Conservation (phyloP, 805 yeast genomes). For the Metschnikowia amazonensis region DNA sequence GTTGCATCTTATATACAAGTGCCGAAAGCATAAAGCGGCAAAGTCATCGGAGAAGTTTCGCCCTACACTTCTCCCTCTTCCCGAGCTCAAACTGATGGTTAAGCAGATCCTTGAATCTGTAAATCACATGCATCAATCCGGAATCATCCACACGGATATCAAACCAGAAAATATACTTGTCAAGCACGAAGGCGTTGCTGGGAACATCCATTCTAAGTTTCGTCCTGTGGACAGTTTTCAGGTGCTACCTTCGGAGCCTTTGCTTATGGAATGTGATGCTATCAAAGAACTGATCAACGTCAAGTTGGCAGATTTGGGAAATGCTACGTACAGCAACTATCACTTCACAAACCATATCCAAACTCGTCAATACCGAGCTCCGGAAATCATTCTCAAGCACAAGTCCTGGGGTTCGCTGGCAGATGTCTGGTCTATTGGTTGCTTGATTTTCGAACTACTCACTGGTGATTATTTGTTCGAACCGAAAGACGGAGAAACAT, state of each 20-base stretch:
- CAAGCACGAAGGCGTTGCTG: constrained; percentile 1
- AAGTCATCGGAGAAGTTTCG: not conserved
- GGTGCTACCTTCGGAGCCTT: constrained; percentile 18
- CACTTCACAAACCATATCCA: constrained; percentile 89
- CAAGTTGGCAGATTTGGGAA: constrained; percentile 91
- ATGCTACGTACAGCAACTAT: constrained; percentile 76
- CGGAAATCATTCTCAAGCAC: constrained; percentile 56
- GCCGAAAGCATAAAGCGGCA: constrained; percentile 46
- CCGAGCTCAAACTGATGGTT: constrained; percentile 75
- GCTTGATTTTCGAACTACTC: constrained; percentile 81
- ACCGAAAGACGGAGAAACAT: constrained; percentile 74
- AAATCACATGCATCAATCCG: constrained; percentile 70
- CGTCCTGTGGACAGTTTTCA: constrained; percentile 6
- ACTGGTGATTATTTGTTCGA: constrained; percentile 96
- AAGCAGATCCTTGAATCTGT: constrained; percentile 71
- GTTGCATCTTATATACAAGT: constrained; percentile 75
- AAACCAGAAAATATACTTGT: constrained; percentile 61
- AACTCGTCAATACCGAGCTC: constrained; percentile 89
- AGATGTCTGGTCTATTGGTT: constrained; percentile 95
- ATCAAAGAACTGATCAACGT: constrained; percentile 26
- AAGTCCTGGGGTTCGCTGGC: constrained; percentile 88
- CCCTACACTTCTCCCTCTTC: constrained; percentile 47
- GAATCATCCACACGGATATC: constrained; percentile 70
- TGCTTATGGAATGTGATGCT: constrained; percentile 3
- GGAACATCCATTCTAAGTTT: not conserved